Base-by-base conservation (phyloP, 331 rosid genomes). In the Cydonia oblonga region DNA sequence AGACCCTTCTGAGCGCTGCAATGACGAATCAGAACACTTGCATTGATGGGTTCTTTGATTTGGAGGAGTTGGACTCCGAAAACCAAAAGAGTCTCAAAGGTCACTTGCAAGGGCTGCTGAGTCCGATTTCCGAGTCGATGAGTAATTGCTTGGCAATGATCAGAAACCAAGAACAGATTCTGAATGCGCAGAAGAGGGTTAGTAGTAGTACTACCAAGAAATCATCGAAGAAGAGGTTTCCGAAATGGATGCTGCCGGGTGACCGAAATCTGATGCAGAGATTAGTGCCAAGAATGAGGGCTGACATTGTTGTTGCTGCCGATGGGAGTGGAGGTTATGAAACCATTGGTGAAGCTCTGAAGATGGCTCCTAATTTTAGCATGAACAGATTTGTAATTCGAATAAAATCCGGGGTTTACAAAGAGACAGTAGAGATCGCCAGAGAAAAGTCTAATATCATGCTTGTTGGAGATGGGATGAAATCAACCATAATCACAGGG, bases 401-500 rank as follows among this genome's bases (percentile, higher is more conserved):
- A 38, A 38, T 75, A 11, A 68, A 59, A 38, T 35, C 63, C 0
- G 56, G 69, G 6, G 49, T 68, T 42, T 76, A 76, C 74, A 68
- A 2, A 9, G 79, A 76, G 57, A 68, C 46, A 6, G 68, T 59
- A 23, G 79, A 76, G 23, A 53, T 76, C 12, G 25, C 44, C 28
- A 76, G 69, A 6, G 22, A 23, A 16, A 68, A 57, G 52, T 29
- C 2, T 26, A 76, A 76, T 60, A 44, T 76, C 23, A 76, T 68
- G 79, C 29, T 76, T 4, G 29, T 30, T 61, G 79, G 79, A 59
- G 79, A 76, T 20, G 79, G 79, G 25, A 76, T 61, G 66, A 28
- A 24, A 13, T 16, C 56, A 1, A 76, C 74, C 25, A 44, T 68
- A 40, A 68, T 68, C 62, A 33, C 42, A 11, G 64, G 54, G 13